Conservation (phyloP, 805 yeast species). For the Yarrowia sp. region DNA sequence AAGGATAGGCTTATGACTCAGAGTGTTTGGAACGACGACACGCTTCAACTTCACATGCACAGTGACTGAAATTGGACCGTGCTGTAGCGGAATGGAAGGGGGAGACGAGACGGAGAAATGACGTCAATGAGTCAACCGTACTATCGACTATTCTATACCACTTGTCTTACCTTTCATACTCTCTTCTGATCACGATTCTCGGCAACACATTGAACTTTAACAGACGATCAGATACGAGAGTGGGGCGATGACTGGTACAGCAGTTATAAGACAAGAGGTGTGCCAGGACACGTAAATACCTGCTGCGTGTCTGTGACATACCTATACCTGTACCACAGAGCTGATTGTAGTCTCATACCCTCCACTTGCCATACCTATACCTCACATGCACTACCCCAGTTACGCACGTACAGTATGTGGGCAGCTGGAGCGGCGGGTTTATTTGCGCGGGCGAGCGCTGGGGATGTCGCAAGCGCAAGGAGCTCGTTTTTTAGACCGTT, state of each 20-base stretch:
- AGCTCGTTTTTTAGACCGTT: background rate
- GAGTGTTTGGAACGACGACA: background rate
- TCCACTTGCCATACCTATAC: no score
- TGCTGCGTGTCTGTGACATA: no score
- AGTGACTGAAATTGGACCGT: background rate
- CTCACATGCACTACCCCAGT: background rate
- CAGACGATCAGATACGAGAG: background rate
- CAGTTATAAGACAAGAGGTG: background rate
- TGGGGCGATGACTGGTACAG: background rate
- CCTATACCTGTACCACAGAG: no score
- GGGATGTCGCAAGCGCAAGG: background rate
- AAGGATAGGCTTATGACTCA: constrained; percentile 35
- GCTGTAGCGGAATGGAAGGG: background rate
- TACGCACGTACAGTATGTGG: background rate
- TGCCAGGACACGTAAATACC: no score
- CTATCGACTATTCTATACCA: no score
- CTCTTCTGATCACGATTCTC: background rate
- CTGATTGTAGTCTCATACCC: no score
- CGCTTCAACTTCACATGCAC: background rate
- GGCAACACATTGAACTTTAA: constrained; percentile 24
- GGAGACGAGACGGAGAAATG: background rate
- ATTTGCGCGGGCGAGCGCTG: background rate
- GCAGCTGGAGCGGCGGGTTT: background rate
- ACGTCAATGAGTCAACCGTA: background rate
- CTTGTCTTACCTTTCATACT: no score